Base-by-base conservation (phyloP, 352 stramenopile genomes). In the Globisporangium iwayamae region DNA sequence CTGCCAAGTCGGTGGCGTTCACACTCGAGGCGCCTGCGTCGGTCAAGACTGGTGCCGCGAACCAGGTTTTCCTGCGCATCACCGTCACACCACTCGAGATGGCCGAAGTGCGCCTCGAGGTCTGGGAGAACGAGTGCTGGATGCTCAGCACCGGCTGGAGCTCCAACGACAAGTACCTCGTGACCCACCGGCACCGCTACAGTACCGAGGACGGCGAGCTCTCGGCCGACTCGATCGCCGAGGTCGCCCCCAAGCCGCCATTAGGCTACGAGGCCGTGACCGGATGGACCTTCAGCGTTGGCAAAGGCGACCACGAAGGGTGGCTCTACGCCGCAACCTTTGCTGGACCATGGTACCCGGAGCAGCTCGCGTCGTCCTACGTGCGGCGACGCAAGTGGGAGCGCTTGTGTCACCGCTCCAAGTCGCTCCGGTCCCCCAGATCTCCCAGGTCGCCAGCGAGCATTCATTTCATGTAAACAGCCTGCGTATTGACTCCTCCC, bases 41-140 rank as follows among this genome's bases (percentile, higher is more conserved):
- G 0, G 68, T 78, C 43, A 39, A 50, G 20, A 39, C 41, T 3
- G 25, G 66, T 20, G 13, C 69, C 5, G 51, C 52, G 3, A 71
- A 57, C 13, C 30, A 61, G 4, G 36, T 83, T 13, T 67, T 68
- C 25, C 38, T 83, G 3, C 56, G 34, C 6, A 60, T 83, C 36
- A 22, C 53, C 14, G 48, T 75, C n/a, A 50, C 65, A 4, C 65
- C 67, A 0, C 28, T 72, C 25, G 65, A 65, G n/a, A 13, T 69
- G 16, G 56, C 62, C 0, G 68, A 78, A 5, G 38, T 70, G 6
- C 48, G 59, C 0, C 60, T 76, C 16, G 65, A 76, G 62, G 38
- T 79, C 28, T 83, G 68, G 67, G 75, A 83, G 59, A 83, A 83
- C 65, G 70, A 81, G 59, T 56, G 51, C 10, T 78, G 65, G 56